Evolutionary conservation across 176 grass and related monocot species (phyloP), one percentile per base, ranked within the genome.

Genomic region (Bonia amplexicaulis): DNA sequence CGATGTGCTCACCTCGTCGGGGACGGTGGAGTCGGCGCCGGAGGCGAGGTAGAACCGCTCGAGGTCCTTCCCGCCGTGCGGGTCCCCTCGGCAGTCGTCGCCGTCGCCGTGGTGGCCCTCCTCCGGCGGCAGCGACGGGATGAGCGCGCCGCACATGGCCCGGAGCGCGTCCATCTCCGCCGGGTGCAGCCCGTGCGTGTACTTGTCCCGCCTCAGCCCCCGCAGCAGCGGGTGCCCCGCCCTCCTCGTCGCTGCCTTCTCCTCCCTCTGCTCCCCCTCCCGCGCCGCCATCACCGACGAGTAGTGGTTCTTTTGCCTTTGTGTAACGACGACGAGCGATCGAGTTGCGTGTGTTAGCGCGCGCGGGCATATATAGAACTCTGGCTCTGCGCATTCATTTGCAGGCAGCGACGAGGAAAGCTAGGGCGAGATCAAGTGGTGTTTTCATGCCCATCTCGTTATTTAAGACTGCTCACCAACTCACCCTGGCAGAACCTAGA

Each of bases 111-210:
- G 17, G 9, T n/a, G 54, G 54, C 48, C 87, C 12, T 47, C 8
- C 25, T 55, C 65, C n/a, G 35, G 46, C 16, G 86, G 84, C 29
- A 97, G 25, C 4, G 92, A 86, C 55, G 95, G 95, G 79, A 97
- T 84, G 64, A 93, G 33, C 74, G 87, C 70, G 64, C 82, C 92
- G 74, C 95, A 97, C 48, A 97, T 88, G 87, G 90, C 90, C n/a
- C 90, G 73, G 35, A 93, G 81, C 2, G 86, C 67, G 44, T 91
- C 77, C 90, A 97, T 91, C 87, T 97, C 90, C 27, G 25, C 22
- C 12, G 84, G 66, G 13, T 45, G 81, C 40, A 97, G 81, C 9
- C 90, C 90, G 74, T 97, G 95, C 77, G 77, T 78, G 84, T 94
- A 94, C 41, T 47, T 47, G 23, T 68, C 88, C 33, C 84, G 86